Evolutionary conservation across 2,329 filamentous ascomycete species (phyloP).

Genomic region (Pseudogymnoascus sp.): DNA sequence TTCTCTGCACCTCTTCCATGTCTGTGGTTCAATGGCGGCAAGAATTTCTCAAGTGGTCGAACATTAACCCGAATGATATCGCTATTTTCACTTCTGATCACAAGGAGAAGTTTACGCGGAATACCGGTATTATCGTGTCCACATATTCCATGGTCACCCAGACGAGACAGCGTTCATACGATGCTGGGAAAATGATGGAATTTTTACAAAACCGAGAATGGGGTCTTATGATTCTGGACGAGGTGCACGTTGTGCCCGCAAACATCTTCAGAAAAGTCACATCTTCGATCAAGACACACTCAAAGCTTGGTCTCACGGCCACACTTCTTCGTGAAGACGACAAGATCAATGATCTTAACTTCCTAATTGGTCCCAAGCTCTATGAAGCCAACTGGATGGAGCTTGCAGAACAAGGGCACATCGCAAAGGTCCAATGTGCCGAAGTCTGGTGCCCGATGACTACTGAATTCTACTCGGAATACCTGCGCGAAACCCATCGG

Average conservation of each 20-base stretch:
- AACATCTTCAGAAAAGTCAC: slow-evolving; percentile 95
- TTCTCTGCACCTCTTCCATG: slow-evolving; percentile 96
- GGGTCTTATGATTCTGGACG: slow-evolving; percentile 94
- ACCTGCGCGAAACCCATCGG: slow-evolving; percentile 63
- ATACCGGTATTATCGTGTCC: slow-evolving; percentile 92
- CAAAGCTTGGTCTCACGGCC: slow-evolving; percentile 89
- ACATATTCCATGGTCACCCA: slow-evolving; percentile 99
- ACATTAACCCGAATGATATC: slow-evolving; percentile 88
- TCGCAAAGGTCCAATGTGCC: slow-evolving; percentile 93
- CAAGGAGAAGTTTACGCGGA: slow-evolving; percentile 77
- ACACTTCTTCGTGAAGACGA: slow-evolving; percentile 94
- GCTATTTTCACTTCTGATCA: slow-evolving; percentile 91
- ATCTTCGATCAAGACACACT: slow-evolving; percentile 85
- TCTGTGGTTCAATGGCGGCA: slow-evolving; percentile 94
- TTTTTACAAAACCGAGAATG: slow-evolving; percentile 86
- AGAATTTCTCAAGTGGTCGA: slow-evolving; percentile 99
- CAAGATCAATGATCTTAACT: slow-evolving; percentile 96
- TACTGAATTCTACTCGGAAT: slow-evolving; percentile 94
- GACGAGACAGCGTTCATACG: slow-evolving; percentile 77
- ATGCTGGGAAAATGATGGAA: slow-evolving; percentile 96
- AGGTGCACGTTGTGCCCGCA: slow-evolving; percentile 95
- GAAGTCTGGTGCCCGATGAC: slow-evolving; percentile 99
- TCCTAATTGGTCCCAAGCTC: slow-evolving; percentile 91
- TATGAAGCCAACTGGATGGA: slow-evolving; percentile 99
- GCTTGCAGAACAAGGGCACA: slow-evolving; percentile 90